Conservation (phyloP, 495 filamentous ascomycete genomes). For the Oidiodendron maius region DNA sequence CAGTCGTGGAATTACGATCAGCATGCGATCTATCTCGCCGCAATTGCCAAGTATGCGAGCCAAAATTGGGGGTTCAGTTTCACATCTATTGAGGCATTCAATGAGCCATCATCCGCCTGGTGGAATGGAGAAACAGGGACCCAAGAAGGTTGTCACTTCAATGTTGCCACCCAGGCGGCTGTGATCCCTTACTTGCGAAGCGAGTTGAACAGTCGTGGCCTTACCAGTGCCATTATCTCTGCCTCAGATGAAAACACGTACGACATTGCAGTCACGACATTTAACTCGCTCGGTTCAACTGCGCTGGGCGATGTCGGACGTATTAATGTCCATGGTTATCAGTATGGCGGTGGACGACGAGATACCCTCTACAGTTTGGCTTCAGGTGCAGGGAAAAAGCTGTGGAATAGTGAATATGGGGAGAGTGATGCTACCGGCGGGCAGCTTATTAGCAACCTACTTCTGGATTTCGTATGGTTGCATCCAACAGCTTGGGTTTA, state of each 20-base stretch:
- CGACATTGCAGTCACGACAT: conserved; percentile 26
- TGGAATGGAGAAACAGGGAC: conserved; percentile 31
- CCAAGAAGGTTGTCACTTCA: conserved; percentile 32
- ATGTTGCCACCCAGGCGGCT: conserved; percentile 23
- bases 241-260: conserved; percentile 29
- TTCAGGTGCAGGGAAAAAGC: conserved; percentile 21
- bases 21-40: conserved; percentile 33
- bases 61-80: conserved; percentile 31
- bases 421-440: conserved; percentile 29
- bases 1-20: conserved; percentile 32
- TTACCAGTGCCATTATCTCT: conserved; percentile 22
- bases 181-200: conserved; percentile 20
- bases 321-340: conserved; percentile 35
- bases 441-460: conserved; percentile 25
- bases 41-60: conserved; percentile 29
- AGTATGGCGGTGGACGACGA: conserved; percentile 26
- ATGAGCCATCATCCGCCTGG: conserved; percentile 31
- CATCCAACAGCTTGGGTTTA: conserved; percentile 34
- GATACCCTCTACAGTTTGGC: conserved; percentile 23
- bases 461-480: conserved; percentile 33
- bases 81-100: conserved; percentile 30
- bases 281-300: conserved; percentile 20
- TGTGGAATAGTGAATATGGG: conserved; percentile 38
- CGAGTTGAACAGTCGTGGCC: conserved; percentile 25
- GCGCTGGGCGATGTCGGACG: conserved; percentile 22